phyloP scores from a whole-genome alignment of 1,284 basidiomycete species.

The Marasmius tenuissimus region DNA sequence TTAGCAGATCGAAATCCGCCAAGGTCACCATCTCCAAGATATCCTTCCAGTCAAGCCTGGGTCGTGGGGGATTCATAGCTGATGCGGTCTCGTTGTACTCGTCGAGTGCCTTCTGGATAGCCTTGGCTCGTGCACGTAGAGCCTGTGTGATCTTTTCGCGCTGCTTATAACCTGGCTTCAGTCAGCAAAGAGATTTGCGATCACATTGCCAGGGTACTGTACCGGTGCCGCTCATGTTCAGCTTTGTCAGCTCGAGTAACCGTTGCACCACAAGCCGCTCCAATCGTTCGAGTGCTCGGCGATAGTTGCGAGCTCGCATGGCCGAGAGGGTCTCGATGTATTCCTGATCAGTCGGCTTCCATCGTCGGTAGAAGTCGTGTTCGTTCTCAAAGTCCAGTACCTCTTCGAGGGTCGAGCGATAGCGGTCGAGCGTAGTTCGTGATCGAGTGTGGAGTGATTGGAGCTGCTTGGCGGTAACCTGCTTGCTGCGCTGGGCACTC shows the following conservation, averaged over 20 bases:
- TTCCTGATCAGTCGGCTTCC: conserved; percentile 8
- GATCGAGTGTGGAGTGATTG: too few species aligned
- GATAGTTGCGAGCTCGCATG: conserved; percentile 16
- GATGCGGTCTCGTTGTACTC: conserved; percentile 25
- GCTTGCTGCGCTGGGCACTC: too few species aligned
- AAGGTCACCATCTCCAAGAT: conserved; percentile 29
- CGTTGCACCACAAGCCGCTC: conserved; percentile 21
- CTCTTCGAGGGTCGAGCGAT: too few species aligned
- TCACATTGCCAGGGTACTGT: background rate
- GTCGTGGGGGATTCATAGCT: conserved; percentile 18
- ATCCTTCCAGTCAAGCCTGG: conserved; percentile 25
- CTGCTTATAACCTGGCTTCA: conserved; percentile 30
- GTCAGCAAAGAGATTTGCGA: background rate
- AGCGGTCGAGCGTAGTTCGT: too few species aligned
- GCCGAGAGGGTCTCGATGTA: conserved; percentile 9
- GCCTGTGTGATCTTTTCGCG: conserved; percentile 25
- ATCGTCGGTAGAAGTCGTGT: conserved; percentile 11
- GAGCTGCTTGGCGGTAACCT: too few species aligned
- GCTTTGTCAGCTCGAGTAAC: conserved; percentile 21
- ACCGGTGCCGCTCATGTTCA: conserved; percentile 2
- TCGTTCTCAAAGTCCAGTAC: too few species aligned
- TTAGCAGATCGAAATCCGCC: conserved; percentile 35
- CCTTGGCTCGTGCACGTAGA: conserved; percentile 20
- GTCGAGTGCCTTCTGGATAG: conserved; percentile 24
- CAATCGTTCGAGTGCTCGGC: conserved; percentile 17